These are phyloP conservation scores for Agrocybe chaxingu DNA, from an alignment of 768 basidiomycete species.

Conservation along the genomic window DNA sequence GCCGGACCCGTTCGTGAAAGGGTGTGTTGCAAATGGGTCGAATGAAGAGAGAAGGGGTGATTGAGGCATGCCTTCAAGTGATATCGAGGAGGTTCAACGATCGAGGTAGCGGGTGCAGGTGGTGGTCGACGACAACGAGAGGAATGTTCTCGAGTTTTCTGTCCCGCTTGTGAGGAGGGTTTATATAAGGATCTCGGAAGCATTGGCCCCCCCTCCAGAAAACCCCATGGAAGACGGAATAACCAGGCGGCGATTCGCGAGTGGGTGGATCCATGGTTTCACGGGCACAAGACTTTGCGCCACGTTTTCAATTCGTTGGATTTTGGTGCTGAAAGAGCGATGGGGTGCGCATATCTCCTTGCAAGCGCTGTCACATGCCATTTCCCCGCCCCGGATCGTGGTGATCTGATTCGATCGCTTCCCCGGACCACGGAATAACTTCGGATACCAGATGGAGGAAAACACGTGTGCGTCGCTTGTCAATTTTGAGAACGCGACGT, in stretches of 20 bases:
- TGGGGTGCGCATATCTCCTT: not conserved
- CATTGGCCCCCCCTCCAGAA: no score
- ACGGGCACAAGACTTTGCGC: not conserved
- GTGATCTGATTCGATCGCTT: not conserved
- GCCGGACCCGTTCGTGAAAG: slow-evolving; percentile 50
- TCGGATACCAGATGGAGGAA: not conserved
- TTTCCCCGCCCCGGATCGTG: slow-evolving; percentile 12
- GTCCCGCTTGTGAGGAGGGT: no score
- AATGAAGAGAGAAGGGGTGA: slow-evolving; percentile 42
- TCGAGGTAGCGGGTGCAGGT: not conserved
- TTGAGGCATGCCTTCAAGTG: slow-evolving; percentile 23
- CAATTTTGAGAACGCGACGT: not conserved
- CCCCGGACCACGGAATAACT: not conserved
- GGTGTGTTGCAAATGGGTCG: slow-evolving; percentile 56
- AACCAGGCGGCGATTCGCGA: no score
- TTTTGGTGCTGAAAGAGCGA: no score
- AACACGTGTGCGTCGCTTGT: not conserved
- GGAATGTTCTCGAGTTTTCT: no score
- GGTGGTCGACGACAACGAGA: not conserved
- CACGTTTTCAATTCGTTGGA: not conserved
- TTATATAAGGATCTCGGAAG: no score
- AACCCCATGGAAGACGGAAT: no score
- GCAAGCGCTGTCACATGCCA: slow-evolving; percentile 11
- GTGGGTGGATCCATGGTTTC: no score
- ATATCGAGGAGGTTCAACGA: not conserved